Percentiles rank a stretch among this genome's conserved stretches.
Evolutionary conservation across 257 asterid species (phyloP).

Genomic region (Solanum medicagineum): DNA sequence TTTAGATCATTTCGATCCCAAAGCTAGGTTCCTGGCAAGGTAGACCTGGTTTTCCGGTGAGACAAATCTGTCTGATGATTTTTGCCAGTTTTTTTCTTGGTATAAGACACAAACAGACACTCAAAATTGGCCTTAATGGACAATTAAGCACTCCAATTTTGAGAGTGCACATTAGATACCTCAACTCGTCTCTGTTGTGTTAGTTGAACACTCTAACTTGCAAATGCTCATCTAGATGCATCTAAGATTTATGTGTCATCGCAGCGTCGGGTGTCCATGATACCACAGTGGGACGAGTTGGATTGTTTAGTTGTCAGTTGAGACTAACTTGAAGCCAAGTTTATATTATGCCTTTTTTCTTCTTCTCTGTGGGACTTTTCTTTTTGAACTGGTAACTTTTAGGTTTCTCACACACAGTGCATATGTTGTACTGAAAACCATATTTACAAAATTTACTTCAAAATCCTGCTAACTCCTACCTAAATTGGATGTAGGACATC

Average conservation of each 20-base stretch:
- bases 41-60: neutral
- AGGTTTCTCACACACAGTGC: neutral
- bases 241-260: too few relatives aligned
- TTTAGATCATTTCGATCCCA: neutral
- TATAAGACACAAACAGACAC: neutral
- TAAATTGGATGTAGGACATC: neutral
- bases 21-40: neutral
- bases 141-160: neutral
- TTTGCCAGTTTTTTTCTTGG: neutral
- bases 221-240: too few relatives aligned
- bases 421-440: neutral
- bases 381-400: neutral
- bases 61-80: neutral
- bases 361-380: neutral
- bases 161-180: too few relatives aligned
- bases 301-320: too few relatives aligned
- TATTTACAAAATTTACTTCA: neutral
- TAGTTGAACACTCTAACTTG: too few relatives aligned
- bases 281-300: too few relatives aligned
- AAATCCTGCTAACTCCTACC: neutral
- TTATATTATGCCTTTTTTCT: neutral
- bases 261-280: too few relatives aligned
- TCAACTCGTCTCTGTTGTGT: too few relatives aligned
- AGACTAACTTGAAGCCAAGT: too few relatives aligned
- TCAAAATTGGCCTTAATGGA: neutral